A percentile compares a stretch with the other conserved stretches of the same genome.
These are phyloP conservation scores for Solanum hybrid DNA, from an alignment of 305 asterid species.

Conservation along the genomic window DNA sequence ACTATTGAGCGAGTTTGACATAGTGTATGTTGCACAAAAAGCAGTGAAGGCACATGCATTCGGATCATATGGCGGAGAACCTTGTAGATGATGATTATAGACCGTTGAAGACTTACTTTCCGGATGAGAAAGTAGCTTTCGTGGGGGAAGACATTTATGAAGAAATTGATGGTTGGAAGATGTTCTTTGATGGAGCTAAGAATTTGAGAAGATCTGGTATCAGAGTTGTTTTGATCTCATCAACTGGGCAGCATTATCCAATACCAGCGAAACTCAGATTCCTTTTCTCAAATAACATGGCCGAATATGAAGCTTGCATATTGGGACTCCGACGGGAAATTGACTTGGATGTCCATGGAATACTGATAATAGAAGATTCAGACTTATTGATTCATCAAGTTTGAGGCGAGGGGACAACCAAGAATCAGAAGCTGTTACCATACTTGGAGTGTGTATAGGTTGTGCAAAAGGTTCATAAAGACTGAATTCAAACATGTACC, in stretches of 20 bases:
- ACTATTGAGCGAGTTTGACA: not conserved
- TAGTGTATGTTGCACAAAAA: not conserved
- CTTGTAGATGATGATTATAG: not conserved
- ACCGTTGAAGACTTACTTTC: not conserved
- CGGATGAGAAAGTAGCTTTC: too few species aligned
- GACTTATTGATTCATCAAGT: not conserved
- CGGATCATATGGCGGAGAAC: not conserved
- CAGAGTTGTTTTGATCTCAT: not conserved
- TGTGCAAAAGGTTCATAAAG: not conserved
- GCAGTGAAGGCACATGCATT: not conserved
- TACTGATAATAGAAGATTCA: too few species aligned
- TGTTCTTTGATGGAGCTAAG: too few species aligned
- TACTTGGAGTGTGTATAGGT: not conserved
- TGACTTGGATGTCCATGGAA: not conserved
- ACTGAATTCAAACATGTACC: not conserved
- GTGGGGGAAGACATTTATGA: not conserved
- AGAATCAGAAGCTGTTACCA: not conserved
- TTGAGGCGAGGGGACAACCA: not conserved
- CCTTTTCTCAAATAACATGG: not conserved
- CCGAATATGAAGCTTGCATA: not conserved
- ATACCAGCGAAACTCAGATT: too few species aligned
- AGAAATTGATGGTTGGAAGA: not conserved
- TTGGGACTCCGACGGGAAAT: too few species aligned
- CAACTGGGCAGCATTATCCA: too few species aligned
- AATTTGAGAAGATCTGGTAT: not conserved